Evolutionary conservation across 768 basidiomycete species (phyloP).

Genomic region (Tephrocybe sp.): DNA sequence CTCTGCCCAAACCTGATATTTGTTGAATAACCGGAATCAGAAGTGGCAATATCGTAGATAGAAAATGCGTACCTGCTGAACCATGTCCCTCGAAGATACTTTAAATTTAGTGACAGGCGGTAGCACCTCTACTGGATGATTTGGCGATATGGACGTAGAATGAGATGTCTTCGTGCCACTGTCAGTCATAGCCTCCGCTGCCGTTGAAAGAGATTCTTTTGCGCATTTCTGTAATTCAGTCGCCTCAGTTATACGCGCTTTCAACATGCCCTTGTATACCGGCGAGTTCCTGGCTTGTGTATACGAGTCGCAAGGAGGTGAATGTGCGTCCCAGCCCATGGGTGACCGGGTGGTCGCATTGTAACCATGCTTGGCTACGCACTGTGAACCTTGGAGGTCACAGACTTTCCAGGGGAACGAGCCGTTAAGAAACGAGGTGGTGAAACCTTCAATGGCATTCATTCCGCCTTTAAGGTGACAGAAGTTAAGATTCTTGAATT

Average conservation of each 20-base stretch:
- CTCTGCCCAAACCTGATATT: not conserved
- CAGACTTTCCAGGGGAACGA: not conserved
- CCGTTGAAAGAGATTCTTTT: too few relatives aligned
- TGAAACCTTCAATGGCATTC: not conserved
- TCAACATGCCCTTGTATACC: not conserved
- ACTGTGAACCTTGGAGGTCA: not conserved
- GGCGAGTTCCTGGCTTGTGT: too few relatives aligned
- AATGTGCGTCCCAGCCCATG: not conserved
- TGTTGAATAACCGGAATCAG: too few relatives aligned
- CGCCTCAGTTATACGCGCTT: not conserved
- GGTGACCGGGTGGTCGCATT: not conserved
- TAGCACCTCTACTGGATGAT: too few relatives aligned
- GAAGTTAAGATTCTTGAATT: constrained; percentile 5
- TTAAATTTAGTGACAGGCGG: not conserved
- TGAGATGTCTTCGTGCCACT: too few relatives aligned
- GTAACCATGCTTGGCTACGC: not conserved
- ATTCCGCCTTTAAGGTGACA: too few relatives aligned
- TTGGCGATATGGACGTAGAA: too few relatives aligned
- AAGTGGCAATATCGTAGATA: too few relatives aligned
- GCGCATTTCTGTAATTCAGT: too few relatives aligned
- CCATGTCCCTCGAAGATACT: not conserved
- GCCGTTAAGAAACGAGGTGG: not conserved
- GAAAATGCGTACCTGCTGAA: constrained; percentile 7
- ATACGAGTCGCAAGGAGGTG: too few relatives aligned
- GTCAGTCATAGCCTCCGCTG: too few relatives aligned